Base-by-base conservation (phyloP, 148 eudicot genomes). In the Nepenthes mirabilis region DNA sequence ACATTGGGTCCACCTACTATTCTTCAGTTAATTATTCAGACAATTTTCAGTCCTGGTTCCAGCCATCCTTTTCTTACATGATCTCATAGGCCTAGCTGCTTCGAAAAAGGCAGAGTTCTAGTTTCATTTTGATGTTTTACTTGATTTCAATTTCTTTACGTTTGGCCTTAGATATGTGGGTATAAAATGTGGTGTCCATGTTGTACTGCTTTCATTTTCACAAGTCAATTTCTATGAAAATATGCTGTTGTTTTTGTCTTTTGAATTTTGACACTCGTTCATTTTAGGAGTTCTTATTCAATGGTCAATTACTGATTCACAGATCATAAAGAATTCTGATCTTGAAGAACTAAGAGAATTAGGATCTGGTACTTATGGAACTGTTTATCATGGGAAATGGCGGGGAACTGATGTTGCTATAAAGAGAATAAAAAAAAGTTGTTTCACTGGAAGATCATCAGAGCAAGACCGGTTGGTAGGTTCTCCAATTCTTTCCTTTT, bases 301-400 rank as follows among this genome's bases (percentile, higher is more conserved):
- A 40, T 40, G 6, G 8, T 40, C 12, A 49, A 34, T 62, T 65
- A 55, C 59, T 70, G 53, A 64, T 69, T 55, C 66, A 65, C 83
- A 89, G 96, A 89, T 83, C 53, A 83, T 89, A 47, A 89, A 83
- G 68, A 85, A 85, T 70, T 83, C 82, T 60, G 96, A 89, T 74
- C 89, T 89, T 63, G 96, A 89, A 83, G 96, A 85, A 65, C 83
- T 83, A 62, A 79, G 73, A 43, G 97, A 91, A 73, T 74, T 91
- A 65, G 97, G 97, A 56, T 85, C 96, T 70, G 97, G 97, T 70
- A 91, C 97, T 14, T 91, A 81, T 68, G 97, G 97, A 68, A 91
- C 97, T 59, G 97, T 91, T 61, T 91, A 81, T 75, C 91, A 88
- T 66, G 97, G 97, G 59, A 91, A 82, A 68, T 91, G 97, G 97